Base-by-base conservation (phyloP, 2,329 filamentous ascomycete species). In the Aaosphaeria arxii region DNA sequence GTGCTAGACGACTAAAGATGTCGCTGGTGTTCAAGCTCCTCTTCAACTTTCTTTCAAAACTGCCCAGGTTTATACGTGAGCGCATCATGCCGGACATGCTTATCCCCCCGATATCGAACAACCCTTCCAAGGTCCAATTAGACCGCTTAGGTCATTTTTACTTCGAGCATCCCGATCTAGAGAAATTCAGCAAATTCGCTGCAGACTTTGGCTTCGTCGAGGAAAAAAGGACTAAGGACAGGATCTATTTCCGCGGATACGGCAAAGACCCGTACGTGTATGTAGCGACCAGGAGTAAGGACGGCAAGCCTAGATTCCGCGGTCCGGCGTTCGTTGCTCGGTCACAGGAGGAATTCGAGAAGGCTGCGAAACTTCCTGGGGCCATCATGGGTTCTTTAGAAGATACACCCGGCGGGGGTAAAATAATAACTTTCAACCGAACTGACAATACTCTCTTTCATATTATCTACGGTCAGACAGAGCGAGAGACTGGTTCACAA, bases 171-270 rank as follows among this genome's bases (percentile, higher is more conserved):
- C 33, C 46, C 5, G 46, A 48, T 43, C 38, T 48, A 11, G 32
- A 43, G 4, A 44, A 45, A 28, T 44, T 48, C 30, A 30, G 11
- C 11, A 31, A 7, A 11, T 46, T 46, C 30, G n/a, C 30, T 11
- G 11, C 11, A 42, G 43, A 53, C 31, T 53, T 53, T 32, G 50
- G 50, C 7, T 28, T 53, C 11, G 7, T 24, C 5, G 48, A 28
- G 11, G 35, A 42, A 5, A 33, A 45, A 30, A 32, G 41, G 6
- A 41, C 5, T 5, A 30, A 35, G 35, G 45, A 48, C 24, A 4
- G 30, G 29, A 78, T 79, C 29, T 84, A 77, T 64, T 82, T 77
- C 58, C 74, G 79, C 30, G 81, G 81, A 13, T 83, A 82, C 58
- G 80, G 81, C 17, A 67, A 64, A 5, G 80, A 83, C 53, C 79